Evolutionary conservation across 768 basidiomycete genomes (phyloP).

Genomic region (Porpolomopsis calyptriformis): DNA sequence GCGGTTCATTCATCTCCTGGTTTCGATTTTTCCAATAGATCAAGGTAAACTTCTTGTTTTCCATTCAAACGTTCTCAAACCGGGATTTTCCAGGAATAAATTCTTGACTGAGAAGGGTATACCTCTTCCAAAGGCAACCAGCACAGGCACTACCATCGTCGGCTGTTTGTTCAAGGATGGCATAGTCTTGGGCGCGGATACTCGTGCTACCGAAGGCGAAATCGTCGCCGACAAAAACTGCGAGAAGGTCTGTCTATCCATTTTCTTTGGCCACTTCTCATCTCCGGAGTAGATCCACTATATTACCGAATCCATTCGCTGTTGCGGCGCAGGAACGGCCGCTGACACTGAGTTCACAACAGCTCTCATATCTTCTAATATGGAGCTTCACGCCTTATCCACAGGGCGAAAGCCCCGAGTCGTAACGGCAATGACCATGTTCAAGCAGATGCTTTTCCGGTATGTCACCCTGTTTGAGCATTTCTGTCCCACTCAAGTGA

Average conservation of each 20-base stretch:
- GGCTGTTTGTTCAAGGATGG: conserved; percentile 91
- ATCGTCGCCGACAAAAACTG: conserved; percentile 99
- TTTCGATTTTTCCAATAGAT: conserved; percentile 71
- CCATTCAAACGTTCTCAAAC: background rate
- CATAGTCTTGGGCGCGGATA: conserved; percentile 92
- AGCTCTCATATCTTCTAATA: conserved; percentile 90
- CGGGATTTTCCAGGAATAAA: conserved; percentile 47
- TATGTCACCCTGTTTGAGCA: conserved; percentile 21
- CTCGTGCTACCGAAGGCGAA: conserved; percentile 85
- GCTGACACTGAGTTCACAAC: conserved; percentile 96
- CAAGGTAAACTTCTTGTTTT: conserved; percentile 34
- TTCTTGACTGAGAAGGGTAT: conserved; percentile 63
- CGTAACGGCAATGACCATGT: conserved; percentile 97
- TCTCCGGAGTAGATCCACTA: conserved; percentile 71
- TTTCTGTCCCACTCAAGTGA: background rate
- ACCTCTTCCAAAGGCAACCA: conserved; percentile 72
- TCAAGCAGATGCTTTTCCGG: conserved; percentile 92
- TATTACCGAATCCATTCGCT: conserved; percentile 89
- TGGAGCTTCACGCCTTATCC: conserved; percentile 84
- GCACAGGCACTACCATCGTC: conserved; percentile 96
- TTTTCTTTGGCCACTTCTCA: background rate
- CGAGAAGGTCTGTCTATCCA: conserved; percentile 69
- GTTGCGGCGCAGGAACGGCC: conserved; percentile 98
- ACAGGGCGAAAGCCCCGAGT: conserved; percentile 89
- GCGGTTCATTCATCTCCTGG: conserved; percentile 40